A percentile compares a stretch with the other conserved stretches of the same genome.
These are phyloP conservation scores for Penicillium digitatum DNA, from an alignment of 2,329 filamentous ascomycete genomes.

Conservation along the genomic window DNA sequence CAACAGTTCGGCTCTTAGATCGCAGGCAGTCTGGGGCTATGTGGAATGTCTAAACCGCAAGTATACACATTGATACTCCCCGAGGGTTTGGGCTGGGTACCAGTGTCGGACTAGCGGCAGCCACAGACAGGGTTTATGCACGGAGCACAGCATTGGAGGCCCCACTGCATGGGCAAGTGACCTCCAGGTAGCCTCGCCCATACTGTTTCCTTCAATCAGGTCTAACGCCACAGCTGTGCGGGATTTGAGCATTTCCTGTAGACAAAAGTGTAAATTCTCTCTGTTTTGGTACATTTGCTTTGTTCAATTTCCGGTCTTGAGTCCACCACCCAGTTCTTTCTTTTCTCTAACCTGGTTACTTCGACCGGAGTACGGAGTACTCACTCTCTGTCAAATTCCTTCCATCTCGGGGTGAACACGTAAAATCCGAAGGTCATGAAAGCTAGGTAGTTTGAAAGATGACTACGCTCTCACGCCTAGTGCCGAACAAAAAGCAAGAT, in stretches of 20 bases:
- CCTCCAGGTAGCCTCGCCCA: not conserved
- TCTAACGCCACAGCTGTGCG: not conserved
- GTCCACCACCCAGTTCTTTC: not conserved
- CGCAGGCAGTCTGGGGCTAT: not conserved
- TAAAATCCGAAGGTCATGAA: not conserved
- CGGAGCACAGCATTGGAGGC: not conserved
- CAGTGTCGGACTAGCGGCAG: not conserved
- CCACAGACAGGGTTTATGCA: constrained; percentile 3
- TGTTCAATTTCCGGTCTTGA: not conserved
- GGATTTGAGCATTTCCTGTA: not conserved
- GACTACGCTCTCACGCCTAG: not conserved
- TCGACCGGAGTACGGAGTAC: too few species aligned
- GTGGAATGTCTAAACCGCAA: not conserved
- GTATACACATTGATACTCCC: constrained; percentile 1
- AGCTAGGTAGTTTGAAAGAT: not conserved
- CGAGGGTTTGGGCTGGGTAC: not conserved
- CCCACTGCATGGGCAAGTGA: not conserved
- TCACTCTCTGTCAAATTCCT: not conserved
- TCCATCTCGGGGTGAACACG: constrained; percentile 3
- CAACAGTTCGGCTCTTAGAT: not conserved
- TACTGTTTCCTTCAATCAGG: constrained; percentile 1
- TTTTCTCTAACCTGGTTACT: not conserved
- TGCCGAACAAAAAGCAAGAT: not conserved
- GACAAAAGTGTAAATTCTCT: not conserved
- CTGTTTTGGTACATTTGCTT: not conserved